A percentile compares a stretch with the other conserved stretches of the same genome.
Evolutionary conservation across 179 eudicot species (phyloP).

Genomic region (Actinidia polygama): DNA sequence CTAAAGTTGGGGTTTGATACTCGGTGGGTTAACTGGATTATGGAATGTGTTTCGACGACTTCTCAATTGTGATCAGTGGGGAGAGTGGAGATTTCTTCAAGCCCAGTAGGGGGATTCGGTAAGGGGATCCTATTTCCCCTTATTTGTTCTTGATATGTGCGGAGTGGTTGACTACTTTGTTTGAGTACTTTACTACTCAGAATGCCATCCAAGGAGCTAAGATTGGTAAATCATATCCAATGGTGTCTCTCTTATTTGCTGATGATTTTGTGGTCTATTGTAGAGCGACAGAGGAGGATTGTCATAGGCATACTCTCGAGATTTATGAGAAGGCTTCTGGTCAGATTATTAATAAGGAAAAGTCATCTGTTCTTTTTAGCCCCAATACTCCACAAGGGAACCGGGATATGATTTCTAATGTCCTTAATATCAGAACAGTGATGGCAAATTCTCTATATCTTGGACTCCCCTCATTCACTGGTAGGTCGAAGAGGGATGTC

Average conservation of each 20-base stretch:
- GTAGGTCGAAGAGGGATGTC: neutral
- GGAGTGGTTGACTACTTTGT: neutral
- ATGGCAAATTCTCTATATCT: too few relatives aligned
- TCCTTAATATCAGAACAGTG: neutral
- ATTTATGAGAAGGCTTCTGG: neutral
- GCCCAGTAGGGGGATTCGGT: neutral
- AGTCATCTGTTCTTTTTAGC: neutral
- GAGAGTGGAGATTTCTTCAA: neutral
- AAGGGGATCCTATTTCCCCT: neutral
- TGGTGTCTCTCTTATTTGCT: neutral
- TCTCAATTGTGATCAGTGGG: neutral
- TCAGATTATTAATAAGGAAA: neutral
- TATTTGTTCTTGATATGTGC: neutral
- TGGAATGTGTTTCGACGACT: neutral
- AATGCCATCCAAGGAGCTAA: neutral
- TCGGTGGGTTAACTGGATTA: neutral
- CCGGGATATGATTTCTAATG: neutral
- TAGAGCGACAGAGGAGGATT: neutral
- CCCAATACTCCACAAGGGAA: neutral
- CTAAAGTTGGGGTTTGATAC: neutral
- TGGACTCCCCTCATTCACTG: neutral
- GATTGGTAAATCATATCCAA: neutral
- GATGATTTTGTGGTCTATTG: neutral
- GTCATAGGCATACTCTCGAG: neutral
- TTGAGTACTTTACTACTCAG: neutral